Conservation (phyloP, 2,329 filamentous ascomycete genomes). For the Ramularia endophylla region DNA sequence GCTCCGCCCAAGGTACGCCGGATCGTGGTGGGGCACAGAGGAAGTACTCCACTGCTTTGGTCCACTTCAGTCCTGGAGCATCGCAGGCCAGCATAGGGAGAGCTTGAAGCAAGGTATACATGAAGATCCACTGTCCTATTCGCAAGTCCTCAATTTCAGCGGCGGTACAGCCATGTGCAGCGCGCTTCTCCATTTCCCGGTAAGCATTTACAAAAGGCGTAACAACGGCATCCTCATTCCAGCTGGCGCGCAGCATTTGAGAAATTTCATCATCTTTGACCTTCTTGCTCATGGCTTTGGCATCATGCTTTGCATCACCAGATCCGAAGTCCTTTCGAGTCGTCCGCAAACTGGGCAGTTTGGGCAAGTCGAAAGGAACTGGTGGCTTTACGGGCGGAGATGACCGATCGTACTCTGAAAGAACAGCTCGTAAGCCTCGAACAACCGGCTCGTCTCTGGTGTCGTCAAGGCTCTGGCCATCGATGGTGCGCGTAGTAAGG, state of each 20-base stretch:
- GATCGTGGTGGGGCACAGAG: constrained; percentile 69
- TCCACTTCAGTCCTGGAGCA: constrained; percentile 62
- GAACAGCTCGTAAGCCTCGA: constrained; percentile 68
- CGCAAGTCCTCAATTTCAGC: constrained; percentile 66
- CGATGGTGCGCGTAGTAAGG: constrained; percentile 71
- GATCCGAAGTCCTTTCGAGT: constrained; percentile 60
- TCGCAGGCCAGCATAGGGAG: constrained; percentile 73
- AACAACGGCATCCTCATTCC: constrained; percentile 65
- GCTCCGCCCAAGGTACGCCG: constrained; percentile 61
- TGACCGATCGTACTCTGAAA: constrained; percentile 84
- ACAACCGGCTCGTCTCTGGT: constrained; percentile 54
- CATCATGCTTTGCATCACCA: constrained; percentile 66
- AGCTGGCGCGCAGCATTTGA: constrained; percentile 70
- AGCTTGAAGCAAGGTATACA: constrained; percentile 71
- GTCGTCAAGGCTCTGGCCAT: constrained; percentile 55
- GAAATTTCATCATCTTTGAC: constrained; percentile 74
- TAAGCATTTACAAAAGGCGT: constrained; percentile 64
- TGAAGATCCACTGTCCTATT: constrained; percentile 73
- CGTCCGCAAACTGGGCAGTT: constrained; percentile 63
- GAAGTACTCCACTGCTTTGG: constrained; percentile 74
- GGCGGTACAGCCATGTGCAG: constrained; percentile 57
- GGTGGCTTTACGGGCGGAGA: constrained; percentile 86
- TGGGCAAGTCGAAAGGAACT: constrained; percentile 82
- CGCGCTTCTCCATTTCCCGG: constrained; percentile 63
- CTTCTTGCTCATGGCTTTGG: constrained; percentile 63